Evolutionary conservation across 768 basidiomycete genomes (phyloP), one percentile per base, ranked within the genome.

Genomic region (Boletus insuetus): DNA sequence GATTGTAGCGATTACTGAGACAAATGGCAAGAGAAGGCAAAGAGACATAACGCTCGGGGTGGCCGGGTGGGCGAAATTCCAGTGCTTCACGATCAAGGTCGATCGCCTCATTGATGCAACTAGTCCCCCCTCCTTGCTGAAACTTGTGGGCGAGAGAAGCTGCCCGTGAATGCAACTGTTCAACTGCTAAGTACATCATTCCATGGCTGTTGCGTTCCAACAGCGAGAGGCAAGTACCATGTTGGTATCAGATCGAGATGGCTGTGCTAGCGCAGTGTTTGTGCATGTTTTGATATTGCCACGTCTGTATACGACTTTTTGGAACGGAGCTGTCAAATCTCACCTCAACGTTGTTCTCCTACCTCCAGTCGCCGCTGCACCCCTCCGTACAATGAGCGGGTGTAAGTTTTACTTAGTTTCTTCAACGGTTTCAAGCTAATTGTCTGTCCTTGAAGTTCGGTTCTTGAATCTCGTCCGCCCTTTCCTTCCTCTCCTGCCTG

Each of bases 381-480:
- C n/a, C n/a, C 34, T 56, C 56, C 39, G 70, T 71, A 82, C 70
- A 71, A 90, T 91, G 88, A 89, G 88, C 81, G 87, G 87, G 63
- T 90, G 88, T 87, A 76, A 62, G 87, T 84, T 22, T 29, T 26
- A 22, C 3, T 4, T 43, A n/a, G 5, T 49, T 45, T 38, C 13
- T 31, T 8, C 2, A 58, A 20, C 24, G 6, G 3, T 10, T 49
- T 24, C 2, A 34, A 48, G 13, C 48, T 64, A 6, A 63, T 6
- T 38, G 3, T 29, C 35, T 29, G 10, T 12, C n/a, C 20, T 46
- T 35, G 6, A 42, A 38, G 94, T 96, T 77, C 91, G 94, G 77
- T 96, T 97, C 78, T 80, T 98, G 68, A 95, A 96, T 78, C 92
- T 96, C 69, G 95, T 97, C 77, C 87, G 94, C 74, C 96, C 96